phyloP scores from a whole-genome alignment of 441 rosid genomes.

The Erysimum pusillum region DNA sequence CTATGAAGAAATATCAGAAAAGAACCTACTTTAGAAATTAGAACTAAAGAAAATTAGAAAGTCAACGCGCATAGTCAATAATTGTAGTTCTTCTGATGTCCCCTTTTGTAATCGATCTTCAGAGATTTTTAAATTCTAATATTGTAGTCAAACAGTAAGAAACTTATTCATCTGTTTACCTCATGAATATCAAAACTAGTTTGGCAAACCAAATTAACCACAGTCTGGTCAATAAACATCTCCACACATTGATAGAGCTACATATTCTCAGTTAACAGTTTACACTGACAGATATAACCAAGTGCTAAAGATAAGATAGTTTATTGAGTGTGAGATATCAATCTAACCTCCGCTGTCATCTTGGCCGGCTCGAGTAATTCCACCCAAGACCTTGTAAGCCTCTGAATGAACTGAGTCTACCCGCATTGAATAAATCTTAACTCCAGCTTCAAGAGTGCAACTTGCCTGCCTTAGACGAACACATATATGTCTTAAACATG shows the following conservation, averaged over 20 bases:
- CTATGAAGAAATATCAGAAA: constrained; percentile 39
- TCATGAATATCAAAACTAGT: constrained; percentile 1
- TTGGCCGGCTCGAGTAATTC: constrained; percentile 82
- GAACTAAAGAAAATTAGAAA: neutral
- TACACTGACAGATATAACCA: constrained; percentile 3
- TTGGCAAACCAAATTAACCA: constrained; percentile 4
- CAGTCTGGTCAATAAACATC: constrained; percentile 7
- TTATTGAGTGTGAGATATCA: constrained; percentile 6
- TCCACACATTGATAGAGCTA: constrained; percentile 3
- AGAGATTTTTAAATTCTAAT: constrained; percentile 1
- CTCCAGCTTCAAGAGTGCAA: constrained; percentile 97
- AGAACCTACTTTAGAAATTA: neutral
- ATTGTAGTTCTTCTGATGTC: neutral
- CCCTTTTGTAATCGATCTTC: neutral
- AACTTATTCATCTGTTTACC: constrained; percentile 11
- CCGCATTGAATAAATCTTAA: constrained; percentile 87
- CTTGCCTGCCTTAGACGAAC: constrained; percentile 67
- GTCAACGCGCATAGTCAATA: neutral
- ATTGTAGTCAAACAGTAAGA: constrained; percentile 9
- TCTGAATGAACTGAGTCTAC: constrained; percentile 95
- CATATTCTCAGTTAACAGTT: neutral
- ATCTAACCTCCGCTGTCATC: constrained; percentile 76
- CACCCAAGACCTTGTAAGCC: constrained; percentile 94
- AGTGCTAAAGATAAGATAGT: constrained; percentile 20
- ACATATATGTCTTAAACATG: constrained; percentile 12